Conservation (phyloP, 2,329 filamentous ascomycete species). For the Trichoderma sp. region DNA sequence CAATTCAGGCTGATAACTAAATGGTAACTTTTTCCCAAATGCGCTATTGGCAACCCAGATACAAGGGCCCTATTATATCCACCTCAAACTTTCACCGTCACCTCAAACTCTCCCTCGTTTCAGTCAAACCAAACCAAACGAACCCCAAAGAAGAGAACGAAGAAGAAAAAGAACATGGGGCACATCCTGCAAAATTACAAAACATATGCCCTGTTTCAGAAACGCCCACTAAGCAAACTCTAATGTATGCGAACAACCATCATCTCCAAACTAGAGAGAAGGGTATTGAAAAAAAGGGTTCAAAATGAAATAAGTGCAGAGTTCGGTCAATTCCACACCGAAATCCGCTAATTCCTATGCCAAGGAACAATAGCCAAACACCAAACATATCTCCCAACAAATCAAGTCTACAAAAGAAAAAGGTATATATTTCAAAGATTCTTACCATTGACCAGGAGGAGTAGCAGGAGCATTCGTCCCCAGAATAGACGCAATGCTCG, state of each 20-base stretch:
- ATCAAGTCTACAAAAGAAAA: neutral
- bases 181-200: neutral
- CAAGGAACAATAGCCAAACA: neutral
- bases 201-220: neutral
- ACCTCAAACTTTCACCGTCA: neutral
- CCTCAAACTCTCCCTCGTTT: neutral
- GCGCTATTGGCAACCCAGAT: neutral
- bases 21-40: neutral
- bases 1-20: neutral
- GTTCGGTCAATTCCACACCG: neutral
- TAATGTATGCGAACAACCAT: neutral
- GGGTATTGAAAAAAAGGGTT: neutral
- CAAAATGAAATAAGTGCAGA: neutral
- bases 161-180: neutral
- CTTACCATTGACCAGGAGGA: neutral
- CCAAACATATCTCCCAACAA: neutral
- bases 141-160: neutral
- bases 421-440: neutral
- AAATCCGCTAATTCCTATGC: neutral
- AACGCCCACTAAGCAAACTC: neutral
- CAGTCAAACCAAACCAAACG: neutral
- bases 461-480: neutral
- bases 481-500: conserved; percentile 63
- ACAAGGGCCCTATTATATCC: neutral
- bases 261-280: neutral